Evolutionary conservation across 306 rosid species (phyloP).

Genomic region (Senna tora): DNA sequence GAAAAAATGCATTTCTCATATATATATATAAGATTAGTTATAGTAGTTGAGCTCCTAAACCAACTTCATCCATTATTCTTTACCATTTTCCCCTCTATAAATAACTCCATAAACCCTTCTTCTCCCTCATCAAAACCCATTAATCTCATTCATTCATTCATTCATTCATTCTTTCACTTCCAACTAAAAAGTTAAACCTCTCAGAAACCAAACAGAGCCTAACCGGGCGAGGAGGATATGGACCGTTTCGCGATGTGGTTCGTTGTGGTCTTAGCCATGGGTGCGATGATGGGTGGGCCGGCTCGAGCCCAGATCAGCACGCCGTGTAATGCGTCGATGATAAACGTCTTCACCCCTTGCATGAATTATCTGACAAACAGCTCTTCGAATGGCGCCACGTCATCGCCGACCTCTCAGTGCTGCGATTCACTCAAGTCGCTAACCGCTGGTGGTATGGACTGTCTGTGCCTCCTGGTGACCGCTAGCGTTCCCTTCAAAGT

Average conservation of each 20-base stretch:
- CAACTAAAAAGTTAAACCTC: neutral
- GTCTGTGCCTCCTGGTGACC: slow-evolving; percentile 70
- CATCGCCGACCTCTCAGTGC: slow-evolving; percentile 58
- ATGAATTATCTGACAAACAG: slow-evolving; percentile 70
- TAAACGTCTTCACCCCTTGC: slow-evolving; percentile 63
- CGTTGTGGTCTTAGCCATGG: slow-evolving; percentile 37
- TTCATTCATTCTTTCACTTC: neutral
- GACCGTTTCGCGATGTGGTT: slow-evolving; percentile 30
- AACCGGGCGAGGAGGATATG: slow-evolving; percentile 36
- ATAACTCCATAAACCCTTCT: slow-evolving; percentile 26
- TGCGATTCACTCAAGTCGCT: slow-evolving; percentile 67
- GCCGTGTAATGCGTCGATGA: slow-evolving; percentile 58
- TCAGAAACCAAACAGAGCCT: neutral
- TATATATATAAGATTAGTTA: slow-evolving; percentile 62
- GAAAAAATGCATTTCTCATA: neutral
- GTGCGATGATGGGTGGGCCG: slow-evolving; percentile 41
- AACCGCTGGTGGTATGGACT: slow-evolving; percentile 62
- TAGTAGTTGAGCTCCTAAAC: slow-evolving; percentile 77
- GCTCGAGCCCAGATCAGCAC: slow-evolving; percentile 52
- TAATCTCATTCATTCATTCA: too few relatives aligned
- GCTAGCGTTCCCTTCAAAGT: slow-evolving; percentile 65
- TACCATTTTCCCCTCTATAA: slow-evolving; percentile 45
- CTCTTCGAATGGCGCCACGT: slow-evolving; percentile 55
- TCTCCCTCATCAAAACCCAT: neutral
- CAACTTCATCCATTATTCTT: slow-evolving; percentile 42